These are phyloP conservation scores for Cercophora scortea DNA, from an alignment of 495 filamentous ascomycete genomes.

Conservation along the genomic window DNA sequence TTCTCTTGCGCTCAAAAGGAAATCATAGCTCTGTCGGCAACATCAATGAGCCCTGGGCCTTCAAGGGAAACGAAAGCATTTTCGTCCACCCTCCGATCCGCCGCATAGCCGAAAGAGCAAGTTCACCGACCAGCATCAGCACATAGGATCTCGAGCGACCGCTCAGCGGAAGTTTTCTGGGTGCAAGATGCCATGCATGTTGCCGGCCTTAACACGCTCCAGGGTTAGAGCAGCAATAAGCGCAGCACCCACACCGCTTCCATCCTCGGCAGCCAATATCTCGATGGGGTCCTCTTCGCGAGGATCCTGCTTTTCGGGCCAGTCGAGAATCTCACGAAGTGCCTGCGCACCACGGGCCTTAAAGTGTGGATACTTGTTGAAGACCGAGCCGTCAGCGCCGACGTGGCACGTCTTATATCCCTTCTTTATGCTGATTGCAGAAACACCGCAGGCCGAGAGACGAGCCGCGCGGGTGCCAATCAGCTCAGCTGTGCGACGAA, in stretches of 20 bases:
- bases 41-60: too few species aligned
- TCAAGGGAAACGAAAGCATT: too few species aligned
- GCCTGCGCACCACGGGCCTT: slow-evolving; percentile 83
- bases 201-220: slow-evolving; percentile 73
- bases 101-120: too few species aligned
- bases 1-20: too few species aligned
- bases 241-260: slow-evolving; percentile 91
- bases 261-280: slow-evolving; percentile 86
- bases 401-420: slow-evolving; percentile 81
- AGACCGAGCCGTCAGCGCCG: slow-evolving; percentile 90
- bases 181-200: slow-evolving; percentile 69
- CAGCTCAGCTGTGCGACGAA: slow-evolving; percentile 80
- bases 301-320: slow-evolving; percentile 55
- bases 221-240: slow-evolving; percentile 89
- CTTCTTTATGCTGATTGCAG: slow-evolving; percentile 95
- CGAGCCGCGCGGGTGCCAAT: slow-evolving; percentile 92
- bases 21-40: too few species aligned
- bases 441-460: slow-evolving; percentile 86
- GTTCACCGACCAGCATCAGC: not conserved
- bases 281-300: slow-evolving; percentile 74
- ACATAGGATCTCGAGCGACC: too few species aligned
- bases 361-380: slow-evolving; percentile 98
- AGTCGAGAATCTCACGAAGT: slow-evolving; percentile 88
- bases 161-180: slow-evolving; percentile 47
- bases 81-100: too few species aligned